Base-by-base conservation (phyloP, 2,329 filamentous ascomycete species). In the Calonectria hongkongensis region DNA sequence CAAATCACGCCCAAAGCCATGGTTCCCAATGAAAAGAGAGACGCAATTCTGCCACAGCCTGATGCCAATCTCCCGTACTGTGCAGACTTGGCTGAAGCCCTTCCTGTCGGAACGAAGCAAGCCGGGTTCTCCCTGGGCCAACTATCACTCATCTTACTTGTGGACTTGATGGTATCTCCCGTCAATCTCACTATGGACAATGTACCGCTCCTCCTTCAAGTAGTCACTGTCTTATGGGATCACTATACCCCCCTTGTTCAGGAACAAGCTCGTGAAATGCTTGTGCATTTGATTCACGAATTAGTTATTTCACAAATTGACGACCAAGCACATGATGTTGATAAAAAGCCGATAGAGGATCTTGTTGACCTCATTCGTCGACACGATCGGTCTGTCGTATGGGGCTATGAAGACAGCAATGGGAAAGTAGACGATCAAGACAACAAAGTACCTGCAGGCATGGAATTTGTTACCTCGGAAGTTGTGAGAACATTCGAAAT, bases 231-330 rank as follows among this genome's bases (percentile, higher is more conserved):
- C 4, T 89, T 98, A 2, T 99, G 97, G 97, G 97, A 99, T 82
- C 96, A 98, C 80, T 98, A 99, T 80, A 98, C 95, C 1, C 92
- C 95, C 3, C 90, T 98, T 13, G 97, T 99, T 1, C 96, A 98
- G 83, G 97, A 98, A 77, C 96, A 99, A 83, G 96, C 97, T 36
- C 92, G 96, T 62, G 97, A 99, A 84, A 98, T 99, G 96, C 90
- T 99, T 18, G 96, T 99, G 2, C 97, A 99, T 86, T 89, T 99
- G 21, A 97, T 99, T 58, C 97, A 99, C 79, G 97, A 98, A 83
- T 88, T 98, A 8, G 95, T 99, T 45, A 95, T 98, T 33, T 92
- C 91, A 1, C 89, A 87, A 54, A 92, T 98, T 72, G 94, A 97
- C 69, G 92, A 95, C 60, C 89, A 92, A 8, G 89, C 88, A 21